Evolutionary conservation across 1,139 yeast genomes (phyloP).

Genomic region (Candida tunisiensis): DNA sequence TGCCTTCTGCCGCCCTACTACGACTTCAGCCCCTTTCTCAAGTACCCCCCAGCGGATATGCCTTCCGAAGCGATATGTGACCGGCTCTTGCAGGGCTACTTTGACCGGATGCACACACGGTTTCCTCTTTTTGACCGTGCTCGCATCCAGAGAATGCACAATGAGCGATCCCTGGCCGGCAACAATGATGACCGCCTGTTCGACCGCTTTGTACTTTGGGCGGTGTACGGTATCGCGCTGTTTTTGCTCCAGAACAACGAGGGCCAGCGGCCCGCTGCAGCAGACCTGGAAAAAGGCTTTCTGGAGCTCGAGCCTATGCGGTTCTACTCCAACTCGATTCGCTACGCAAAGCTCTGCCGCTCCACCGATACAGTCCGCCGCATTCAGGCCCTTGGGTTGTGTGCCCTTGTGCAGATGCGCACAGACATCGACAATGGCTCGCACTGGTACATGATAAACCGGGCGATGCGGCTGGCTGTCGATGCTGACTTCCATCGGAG

Average conservation of each 20-base stretch:
- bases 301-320: slow-evolving; percentile 19
- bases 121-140: slow-evolving; percentile 10
- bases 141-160: slow-evolving; percentile 7
- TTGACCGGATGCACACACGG: slow-evolving; percentile 8
- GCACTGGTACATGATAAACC: slow-evolving; percentile 32
- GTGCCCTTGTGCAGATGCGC: slow-evolving; percentile 34
- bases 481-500: slow-evolving; percentile 9
- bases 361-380: slow-evolving; percentile 25
- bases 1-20: slow-evolving; percentile 11
- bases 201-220: slow-evolving; percentile 9
- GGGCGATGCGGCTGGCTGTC: slow-evolving; percentile 25
- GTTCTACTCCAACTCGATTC: slow-evolving; percentile 35
- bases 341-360: slow-evolving; percentile 31
- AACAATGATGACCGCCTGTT: slow-evolving; percentile 10
- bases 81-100: slow-evolving; percentile 6
- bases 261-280: neutral
- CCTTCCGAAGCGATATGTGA: slow-evolving; percentile 8
- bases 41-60: slow-evolving; percentile 6
- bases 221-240: slow-evolving; percentile 9
- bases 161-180: slow-evolving; percentile 7
- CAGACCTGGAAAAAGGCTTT: neutral
- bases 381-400: slow-evolving; percentile 30
- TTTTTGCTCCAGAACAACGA: neutral
- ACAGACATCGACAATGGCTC: slow-evolving; percentile 39
- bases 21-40: slow-evolving; percentile 10